Conservation (phyloP, 2,329 filamentous ascomycete genomes). For the Botrytis deweyae region DNA sequence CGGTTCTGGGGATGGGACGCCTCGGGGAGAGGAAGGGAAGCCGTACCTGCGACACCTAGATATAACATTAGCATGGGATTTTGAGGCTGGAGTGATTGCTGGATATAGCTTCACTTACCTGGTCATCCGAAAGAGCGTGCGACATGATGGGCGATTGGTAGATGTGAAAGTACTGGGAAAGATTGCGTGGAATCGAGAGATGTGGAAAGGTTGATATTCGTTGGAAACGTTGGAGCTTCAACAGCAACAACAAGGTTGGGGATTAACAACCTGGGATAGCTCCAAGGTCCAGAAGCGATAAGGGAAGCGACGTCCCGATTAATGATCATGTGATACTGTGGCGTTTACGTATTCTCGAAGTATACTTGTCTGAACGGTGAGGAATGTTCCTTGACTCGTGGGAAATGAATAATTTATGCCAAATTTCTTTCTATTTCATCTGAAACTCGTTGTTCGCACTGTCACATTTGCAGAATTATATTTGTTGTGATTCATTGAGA, state of each 20-base stretch:
- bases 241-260: conserved; percentile 20
- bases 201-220: conserved; percentile 23
- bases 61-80: conserved; percentile 26
- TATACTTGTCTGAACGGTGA: conserved; percentile 8
- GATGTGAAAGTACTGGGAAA: conserved; percentile 21
- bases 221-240: conserved; percentile 26
- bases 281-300: conserved; percentile 29
- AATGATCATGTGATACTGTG: conserved; percentile 29
- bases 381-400: conserved; percentile 9
- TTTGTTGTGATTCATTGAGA: conserved; percentile 10
- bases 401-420: conserved; percentile 15
- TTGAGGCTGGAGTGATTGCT: neutral
- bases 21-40: neutral
- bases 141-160: conserved; percentile 67
- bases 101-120: conserved; percentile 56
- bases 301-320: conserved; percentile 29
- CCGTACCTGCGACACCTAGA: conserved; percentile 72
- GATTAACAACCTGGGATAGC: conserved; percentile 13
- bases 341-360: conserved; percentile 3
- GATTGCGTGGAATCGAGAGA: conserved; percentile 18
- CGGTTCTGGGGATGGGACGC: neutral
- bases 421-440: conserved; percentile 1
- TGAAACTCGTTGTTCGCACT: neutral
- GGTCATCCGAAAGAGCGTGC: conserved; percentile 95
- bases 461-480: neutral